phyloP scores from a whole-genome alignment of 2,329 filamentous ascomycete species.

The Tolypocladium tundrense region DNA sequence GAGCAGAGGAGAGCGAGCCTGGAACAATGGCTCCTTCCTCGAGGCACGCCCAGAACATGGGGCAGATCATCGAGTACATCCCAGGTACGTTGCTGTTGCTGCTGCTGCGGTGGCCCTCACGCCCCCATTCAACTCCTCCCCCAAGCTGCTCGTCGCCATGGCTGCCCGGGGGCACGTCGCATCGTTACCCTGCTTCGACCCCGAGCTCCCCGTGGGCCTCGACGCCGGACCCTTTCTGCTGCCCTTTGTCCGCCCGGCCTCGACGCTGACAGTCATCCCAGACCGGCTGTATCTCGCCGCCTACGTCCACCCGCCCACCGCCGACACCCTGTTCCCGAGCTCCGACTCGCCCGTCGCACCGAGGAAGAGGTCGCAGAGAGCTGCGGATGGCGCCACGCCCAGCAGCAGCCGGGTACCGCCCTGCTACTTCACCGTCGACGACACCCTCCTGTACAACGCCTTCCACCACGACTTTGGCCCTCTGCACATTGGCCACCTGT shows the following conservation, averaged over 20 bases:
- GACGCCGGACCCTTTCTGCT: neutral
- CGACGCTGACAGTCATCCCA: constrained; percentile 29
- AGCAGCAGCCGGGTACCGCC: constrained; percentile 41
- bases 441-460: constrained; percentile 88
- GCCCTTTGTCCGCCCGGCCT: neutral
- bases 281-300: constrained; percentile 93
- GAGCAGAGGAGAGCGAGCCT: constrained; percentile 10
- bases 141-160: neutral
- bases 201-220: neutral
- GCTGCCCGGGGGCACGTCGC: neutral
- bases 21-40: constrained; percentile 40
- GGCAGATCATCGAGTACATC: constrained; percentile 93
- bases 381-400: constrained; percentile 44
- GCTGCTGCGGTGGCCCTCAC: neutral
- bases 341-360: constrained; percentile 52
- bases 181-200: neutral
- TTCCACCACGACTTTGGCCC: constrained; percentile 98
- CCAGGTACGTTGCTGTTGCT: constrained; percentile 53
- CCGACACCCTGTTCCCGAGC: constrained; percentile 80
- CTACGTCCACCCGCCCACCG: constrained; percentile 72
- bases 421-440: constrained; percentile 93
- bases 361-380: constrained; percentile 39
- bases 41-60: constrained; percentile 50
- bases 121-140: neutral
- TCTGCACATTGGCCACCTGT: constrained; percentile 92